Evolutionary conservation across 1,284 basidiomycete species (phyloP).

Genomic region (Ceratobasidium sp.): DNA sequence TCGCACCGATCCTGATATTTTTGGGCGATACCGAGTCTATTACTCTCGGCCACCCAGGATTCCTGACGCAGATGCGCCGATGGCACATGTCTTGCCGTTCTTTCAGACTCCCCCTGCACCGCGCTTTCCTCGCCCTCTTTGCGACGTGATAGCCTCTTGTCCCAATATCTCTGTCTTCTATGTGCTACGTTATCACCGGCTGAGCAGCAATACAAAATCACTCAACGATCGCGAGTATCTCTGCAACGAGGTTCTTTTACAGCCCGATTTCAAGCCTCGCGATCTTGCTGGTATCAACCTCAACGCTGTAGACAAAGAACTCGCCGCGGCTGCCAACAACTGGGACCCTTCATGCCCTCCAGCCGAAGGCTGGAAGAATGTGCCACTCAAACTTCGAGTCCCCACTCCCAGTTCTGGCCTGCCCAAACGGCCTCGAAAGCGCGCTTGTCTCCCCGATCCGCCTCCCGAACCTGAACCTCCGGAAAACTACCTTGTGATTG

Average conservation of each 20-base stretch:
- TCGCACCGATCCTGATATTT: conserved; percentile 22
- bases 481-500: background rate
- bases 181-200: conserved; percentile 22
- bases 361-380: conserved; percentile 30
- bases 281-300: conserved; percentile 24
- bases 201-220: conserved; percentile 13
- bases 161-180: conserved; percentile 30
- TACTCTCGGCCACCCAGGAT: conserved; percentile 4
- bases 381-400: background rate
- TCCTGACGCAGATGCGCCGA: conserved; percentile 8
- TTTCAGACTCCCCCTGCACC: background rate
- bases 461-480: background rate
- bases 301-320: background rate
- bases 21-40: conserved; percentile 32
- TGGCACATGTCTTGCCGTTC: background rate
- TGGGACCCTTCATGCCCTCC: conserved; percentile 30
- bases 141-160: conserved; percentile 17
- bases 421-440: background rate
- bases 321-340: conserved; percentile 15
- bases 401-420: conserved; percentile 9
- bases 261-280: conserved; percentile 8
- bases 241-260: conserved; percentile 25
- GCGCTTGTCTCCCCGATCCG: background rate
- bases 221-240: conserved; percentile 16
- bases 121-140: background rate